Conservation (phyloP, 345 rosid species). For the Dipteronia dyeriana region DNA sequence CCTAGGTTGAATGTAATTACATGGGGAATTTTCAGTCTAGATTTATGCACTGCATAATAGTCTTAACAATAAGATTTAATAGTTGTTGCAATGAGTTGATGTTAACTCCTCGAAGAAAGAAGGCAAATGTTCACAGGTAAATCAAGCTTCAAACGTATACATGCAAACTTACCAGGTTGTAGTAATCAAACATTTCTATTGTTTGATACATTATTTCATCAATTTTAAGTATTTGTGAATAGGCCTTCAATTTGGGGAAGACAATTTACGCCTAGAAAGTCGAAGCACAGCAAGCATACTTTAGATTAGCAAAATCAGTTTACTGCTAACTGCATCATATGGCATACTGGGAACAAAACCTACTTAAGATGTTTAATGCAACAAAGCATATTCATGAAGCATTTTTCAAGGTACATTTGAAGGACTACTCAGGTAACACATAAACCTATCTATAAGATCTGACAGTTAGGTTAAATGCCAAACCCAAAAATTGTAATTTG, state of each 20-base stretch:
- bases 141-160: not conserved
- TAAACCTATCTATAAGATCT: not conserved
- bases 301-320: not conserved
- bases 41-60: no score
- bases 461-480: not conserved
- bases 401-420: not conserved
- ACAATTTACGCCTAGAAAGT: no score
- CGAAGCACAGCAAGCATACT: no score
- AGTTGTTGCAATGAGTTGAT: not conserved
- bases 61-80: not conserved
- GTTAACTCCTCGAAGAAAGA: not conserved
- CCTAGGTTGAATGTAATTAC: not conserved
- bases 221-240: not conserved
- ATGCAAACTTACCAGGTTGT: no score
- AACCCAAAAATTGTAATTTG: not conserved
- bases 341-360: not conserved
- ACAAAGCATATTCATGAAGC: not conserved
- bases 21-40: no score
- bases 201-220: not conserved
- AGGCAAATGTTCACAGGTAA: not conserved
- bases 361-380: not conserved
- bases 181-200: not conserved
- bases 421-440: not conserved
- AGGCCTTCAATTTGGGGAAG: no score
- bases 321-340: not conserved